Percentiles rank a stretch among this genome's conserved stretches.
These are phyloP conservation scores for Trichoderma sp. DNA, from an alignment of 2,329 filamentous ascomycete genomes.

Conservation along the genomic window DNA sequence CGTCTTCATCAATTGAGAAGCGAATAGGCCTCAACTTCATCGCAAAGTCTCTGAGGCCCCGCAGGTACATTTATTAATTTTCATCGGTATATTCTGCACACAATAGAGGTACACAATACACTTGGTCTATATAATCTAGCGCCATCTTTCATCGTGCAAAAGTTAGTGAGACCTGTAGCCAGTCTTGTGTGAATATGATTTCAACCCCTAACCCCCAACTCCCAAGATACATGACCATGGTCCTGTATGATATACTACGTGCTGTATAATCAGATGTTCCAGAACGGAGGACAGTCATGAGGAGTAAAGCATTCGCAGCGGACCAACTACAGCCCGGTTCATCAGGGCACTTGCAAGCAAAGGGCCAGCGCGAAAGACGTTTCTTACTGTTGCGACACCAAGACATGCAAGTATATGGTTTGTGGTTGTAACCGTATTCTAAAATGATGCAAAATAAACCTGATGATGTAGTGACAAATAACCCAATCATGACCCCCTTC, in stretches of 20 bases:
- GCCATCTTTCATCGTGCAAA: neutral
- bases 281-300: too few relatives aligned
- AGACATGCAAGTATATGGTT: neutral
- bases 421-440: conserved; percentile 12
- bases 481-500: conserved; percentile 6
- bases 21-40: neutral
- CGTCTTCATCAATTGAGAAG: neutral
- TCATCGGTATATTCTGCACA: neutral
- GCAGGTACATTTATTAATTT: neutral
- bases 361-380: neutral
- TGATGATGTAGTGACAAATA: conserved; percentile 19
- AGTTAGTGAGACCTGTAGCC: neutral
- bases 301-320: neutral
- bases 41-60: neutral
- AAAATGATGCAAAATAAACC: conserved; percentile 10
- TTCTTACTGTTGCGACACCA: neutral
- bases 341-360: neutral
- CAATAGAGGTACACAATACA: neutral
- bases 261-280: too few relatives aligned
- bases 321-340: neutral
- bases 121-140: neutral
- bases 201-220: neutral
- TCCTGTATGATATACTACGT: too few relatives aligned
- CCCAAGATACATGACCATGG: too few relatives aligned
- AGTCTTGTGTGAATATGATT: neutral